These are phyloP conservation scores for Suillus subaureus DNA, from an alignment of 768 basidiomycete genomes.

Conservation along the genomic window DNA sequence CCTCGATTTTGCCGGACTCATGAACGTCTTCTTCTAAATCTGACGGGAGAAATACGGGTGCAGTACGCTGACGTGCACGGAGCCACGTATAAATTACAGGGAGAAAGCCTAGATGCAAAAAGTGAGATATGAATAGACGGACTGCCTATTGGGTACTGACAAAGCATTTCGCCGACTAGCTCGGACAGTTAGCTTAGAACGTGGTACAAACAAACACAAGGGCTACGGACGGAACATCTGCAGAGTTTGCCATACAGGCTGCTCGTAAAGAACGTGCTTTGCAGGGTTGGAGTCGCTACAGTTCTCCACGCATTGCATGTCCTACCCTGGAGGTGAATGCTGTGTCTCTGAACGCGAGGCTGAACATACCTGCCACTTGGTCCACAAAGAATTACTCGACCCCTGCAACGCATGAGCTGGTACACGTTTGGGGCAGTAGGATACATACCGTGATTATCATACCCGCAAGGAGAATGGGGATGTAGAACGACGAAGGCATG, in stretches of 20 bases:
- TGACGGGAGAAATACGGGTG: constrained; percentile 56
- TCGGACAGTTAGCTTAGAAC: constrained; percentile 38
- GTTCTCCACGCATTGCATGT: constrained; percentile 99
- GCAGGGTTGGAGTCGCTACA: constrained; percentile 67
- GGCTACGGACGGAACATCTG: constrained; percentile 81
- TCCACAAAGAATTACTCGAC: constrained; percentile 79
- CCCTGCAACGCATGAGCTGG: constrained; percentile 45
- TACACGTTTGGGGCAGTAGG: neutral
- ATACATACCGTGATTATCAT: constrained; percentile 84
- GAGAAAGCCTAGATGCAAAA: constrained; percentile 65
- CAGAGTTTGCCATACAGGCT: constrained; percentile 91
- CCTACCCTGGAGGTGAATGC: constrained; percentile 43
- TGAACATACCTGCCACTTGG: constrained; percentile 73
- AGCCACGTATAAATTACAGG: constrained; percentile 78
- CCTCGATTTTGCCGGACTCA: constrained; percentile 34
- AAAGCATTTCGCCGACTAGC: constrained; percentile 91
- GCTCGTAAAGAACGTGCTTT: constrained; percentile 80
- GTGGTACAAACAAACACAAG: constrained; percentile 13
- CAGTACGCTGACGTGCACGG: constrained; percentile 44
- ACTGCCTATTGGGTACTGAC: constrained; percentile 43
- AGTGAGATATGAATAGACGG: constrained; percentile 17
- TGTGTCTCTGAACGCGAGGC: constrained; percentile 6
- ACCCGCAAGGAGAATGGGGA: constrained; percentile 83
- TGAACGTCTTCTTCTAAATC: constrained; percentile 49
- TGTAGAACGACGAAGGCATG: constrained; percentile 70